Base-by-base conservation (phyloP, 768 basidiomycete genomes). In the Kockovaella imperatae region DNA sequence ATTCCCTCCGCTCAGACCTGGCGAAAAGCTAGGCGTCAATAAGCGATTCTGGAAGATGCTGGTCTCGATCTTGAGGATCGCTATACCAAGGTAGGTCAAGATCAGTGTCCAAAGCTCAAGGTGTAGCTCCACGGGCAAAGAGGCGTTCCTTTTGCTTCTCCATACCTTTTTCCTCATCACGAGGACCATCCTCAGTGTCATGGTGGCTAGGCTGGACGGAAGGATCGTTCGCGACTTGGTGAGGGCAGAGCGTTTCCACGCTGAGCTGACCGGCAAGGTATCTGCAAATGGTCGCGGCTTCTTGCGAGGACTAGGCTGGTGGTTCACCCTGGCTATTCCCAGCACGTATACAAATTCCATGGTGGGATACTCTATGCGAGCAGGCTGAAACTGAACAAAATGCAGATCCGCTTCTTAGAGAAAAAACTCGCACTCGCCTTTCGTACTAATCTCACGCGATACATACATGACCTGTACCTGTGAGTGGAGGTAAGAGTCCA, bases 341-440 rank as follows among this genome's bases (percentile, higher is more conserved):
- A 88, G 86, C 64, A 89, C 88, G 18, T 90, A 89, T 67, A 97
- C 93, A 0, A 97, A 97, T 65, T 83, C 87, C 1, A 89, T 96
- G 87, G 87, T 86, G 26, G 41, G 67, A 13, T n/a, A 6, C 35
- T 17, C 38, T 44, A 26, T 14, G 15, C 23, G 44, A 45, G 45
- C 26, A 21, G 7, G 8, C 5, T 20, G n/a, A 3, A 15, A 23
- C 4, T 3, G 17, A 28, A 49, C 28, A 23, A 2, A n/a, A 29
- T 17, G 7, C 52, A 90, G 88, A 86, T 95, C 51, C 83, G 84
- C 4, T 84, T 89, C 66, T 76, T 96, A 1, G 90, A 96, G 72
- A 80, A 84, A 3, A 86, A 85, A 46, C 78, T 97, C 2, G 81
- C 88, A 0, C 77, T 93, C 2, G 77, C 81, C 3, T 77, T 96